phyloP scores from a whole-genome alignment of 1,284 basidiomycete species.

The Sporisorium iseilematis-ciliati region DNA sequence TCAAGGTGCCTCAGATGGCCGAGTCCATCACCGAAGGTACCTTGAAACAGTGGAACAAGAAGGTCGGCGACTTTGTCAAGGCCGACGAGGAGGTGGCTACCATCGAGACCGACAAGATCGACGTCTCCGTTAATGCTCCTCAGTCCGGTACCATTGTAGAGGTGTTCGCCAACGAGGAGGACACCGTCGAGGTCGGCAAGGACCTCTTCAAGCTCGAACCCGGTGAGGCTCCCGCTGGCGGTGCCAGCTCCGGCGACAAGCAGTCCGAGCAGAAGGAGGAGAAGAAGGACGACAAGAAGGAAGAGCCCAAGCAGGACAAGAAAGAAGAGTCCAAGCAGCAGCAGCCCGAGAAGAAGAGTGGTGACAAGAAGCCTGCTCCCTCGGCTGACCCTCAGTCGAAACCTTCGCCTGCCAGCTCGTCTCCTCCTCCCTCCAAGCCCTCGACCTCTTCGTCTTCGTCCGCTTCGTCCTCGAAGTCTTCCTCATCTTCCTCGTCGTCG shows the following conservation, averaged over 20 bases:
- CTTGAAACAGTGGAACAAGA: conserved; percentile 93
- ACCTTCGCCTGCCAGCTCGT: conserved; percentile 30
- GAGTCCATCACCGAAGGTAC: conserved; percentile 99
- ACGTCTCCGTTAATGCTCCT: conserved; percentile 96
- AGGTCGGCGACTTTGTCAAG: conserved; percentile 90
- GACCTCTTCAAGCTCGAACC: conserved; percentile 92
- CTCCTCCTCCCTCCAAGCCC: conserved; percentile 36
- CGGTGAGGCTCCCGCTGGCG: conserved; percentile 76
- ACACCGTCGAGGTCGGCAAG: conserved; percentile 93
- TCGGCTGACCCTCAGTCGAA: conserved; percentile 29
- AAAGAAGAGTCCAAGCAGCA: conserved; percentile 44
- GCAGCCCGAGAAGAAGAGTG: conserved; percentile 69
- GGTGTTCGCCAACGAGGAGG: conserved; percentile 88
- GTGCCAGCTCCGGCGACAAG: conserved; percentile 70
- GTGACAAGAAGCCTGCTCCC: conserved; percentile 68
- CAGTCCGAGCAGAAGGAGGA: conserved; percentile 68
- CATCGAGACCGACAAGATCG: conserved; percentile 99
- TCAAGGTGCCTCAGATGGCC: conserved; percentile 99
- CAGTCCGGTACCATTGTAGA: conserved; percentile 88
- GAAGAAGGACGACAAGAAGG: conserved; percentile 71
- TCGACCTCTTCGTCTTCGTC: conserved; percentile 28
- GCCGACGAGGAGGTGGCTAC: conserved; percentile 96
- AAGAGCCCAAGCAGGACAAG: conserved; percentile 62
- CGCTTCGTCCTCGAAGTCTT: conserved; percentile 20
- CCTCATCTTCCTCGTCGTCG: conserved; percentile 18